A percentile compares a stretch with the other conserved stretches of the same genome.
These are phyloP conservation scores for Lagerstroemia speciosa DNA, from an alignment of 345 rosid species.

Conservation along the genomic window DNA sequence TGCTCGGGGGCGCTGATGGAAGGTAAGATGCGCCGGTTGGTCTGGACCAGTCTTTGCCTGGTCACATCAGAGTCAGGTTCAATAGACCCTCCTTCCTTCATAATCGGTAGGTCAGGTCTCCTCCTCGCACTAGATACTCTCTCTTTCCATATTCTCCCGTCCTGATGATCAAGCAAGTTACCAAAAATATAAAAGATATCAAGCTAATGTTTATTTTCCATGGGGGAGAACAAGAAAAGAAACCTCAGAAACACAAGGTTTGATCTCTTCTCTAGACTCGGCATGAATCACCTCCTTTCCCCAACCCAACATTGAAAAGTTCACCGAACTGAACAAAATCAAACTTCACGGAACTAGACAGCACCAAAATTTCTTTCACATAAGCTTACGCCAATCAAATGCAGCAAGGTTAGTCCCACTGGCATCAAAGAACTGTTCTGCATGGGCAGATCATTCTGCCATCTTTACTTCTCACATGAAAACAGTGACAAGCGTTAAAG, in stretches of 20 bases:
- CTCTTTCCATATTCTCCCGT: conserved; percentile 95
- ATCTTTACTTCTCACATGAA: not conserved
- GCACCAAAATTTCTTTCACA: not conserved
- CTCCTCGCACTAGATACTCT: conserved; percentile 51
- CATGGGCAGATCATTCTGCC: not conserved
- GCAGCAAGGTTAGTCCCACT: not conserved
- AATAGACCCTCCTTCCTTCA: conserved; percentile 43
- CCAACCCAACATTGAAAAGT: not conserved
- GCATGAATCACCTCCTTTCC: not conserved
- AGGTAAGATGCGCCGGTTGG: conserved; percentile 60
- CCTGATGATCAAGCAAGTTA: conserved; percentile 32
- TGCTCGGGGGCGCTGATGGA: conserved; percentile 91
- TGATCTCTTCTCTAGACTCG: too few relatives aligned
- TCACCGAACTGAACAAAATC: not conserved
- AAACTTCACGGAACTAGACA: too few relatives aligned
- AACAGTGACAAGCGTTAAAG: not conserved
- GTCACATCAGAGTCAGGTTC: conserved; percentile 37
- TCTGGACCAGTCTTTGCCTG: conserved; percentile 25
- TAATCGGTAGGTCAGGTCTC: conserved; percentile 52
- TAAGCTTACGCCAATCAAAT: not conserved
- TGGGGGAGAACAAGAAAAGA: not conserved
- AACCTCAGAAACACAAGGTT: not conserved
- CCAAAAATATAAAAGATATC: not conserved
- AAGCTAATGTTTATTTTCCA: not conserved
- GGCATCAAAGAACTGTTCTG: not conserved